A percentile compares a stretch with the other conserved stretches of the same genome.
These are phyloP conservation scores for Cutaneotrichosporon sp. DNA, from an alignment of 1,284 basidiomycete genomes.

Conservation along the genomic window DNA sequence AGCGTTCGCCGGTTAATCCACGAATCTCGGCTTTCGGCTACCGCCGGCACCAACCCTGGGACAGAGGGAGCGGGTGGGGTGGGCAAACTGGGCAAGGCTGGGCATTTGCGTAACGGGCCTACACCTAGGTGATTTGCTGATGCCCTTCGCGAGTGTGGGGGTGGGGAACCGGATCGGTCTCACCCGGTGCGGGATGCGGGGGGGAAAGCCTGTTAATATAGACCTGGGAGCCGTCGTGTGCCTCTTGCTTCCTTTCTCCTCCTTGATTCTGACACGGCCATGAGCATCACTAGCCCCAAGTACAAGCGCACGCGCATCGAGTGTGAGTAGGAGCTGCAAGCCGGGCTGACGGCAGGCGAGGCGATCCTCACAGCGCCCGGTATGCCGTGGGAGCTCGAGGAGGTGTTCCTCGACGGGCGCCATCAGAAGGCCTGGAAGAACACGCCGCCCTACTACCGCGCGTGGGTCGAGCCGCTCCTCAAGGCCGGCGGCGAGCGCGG, in stretches of 20 bases:
- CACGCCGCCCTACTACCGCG: constrained; percentile 6
- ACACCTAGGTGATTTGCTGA: no score
- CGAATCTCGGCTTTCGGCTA: neutral
- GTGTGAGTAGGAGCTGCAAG: neutral
- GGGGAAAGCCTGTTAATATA: no score
- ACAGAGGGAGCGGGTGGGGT: no score
- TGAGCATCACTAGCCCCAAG: neutral
- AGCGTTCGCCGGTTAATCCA: no score
- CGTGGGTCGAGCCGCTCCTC: constrained; percentile 5
- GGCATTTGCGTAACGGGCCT: no score
- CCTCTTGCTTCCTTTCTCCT: neutral
- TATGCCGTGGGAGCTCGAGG: constrained; percentile 39
- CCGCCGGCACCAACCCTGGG: no score
- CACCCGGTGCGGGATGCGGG: no score
- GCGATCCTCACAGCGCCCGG: constrained; percentile 38
- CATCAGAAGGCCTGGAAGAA: constrained; percentile 40
- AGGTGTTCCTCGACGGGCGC: constrained; percentile 29
- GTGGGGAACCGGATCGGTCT: no score
- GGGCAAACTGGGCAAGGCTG: no score
- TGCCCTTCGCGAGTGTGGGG: no score
- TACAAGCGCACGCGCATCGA: constrained; percentile 6
- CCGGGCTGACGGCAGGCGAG: constrained; percentile 31
- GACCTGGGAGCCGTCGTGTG: no score
- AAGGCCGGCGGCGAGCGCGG: neutral
- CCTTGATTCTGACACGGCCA: neutral